Conservation (phyloP, 1,284 basidiomycete species). For the Stereum hirsutum region DNA sequence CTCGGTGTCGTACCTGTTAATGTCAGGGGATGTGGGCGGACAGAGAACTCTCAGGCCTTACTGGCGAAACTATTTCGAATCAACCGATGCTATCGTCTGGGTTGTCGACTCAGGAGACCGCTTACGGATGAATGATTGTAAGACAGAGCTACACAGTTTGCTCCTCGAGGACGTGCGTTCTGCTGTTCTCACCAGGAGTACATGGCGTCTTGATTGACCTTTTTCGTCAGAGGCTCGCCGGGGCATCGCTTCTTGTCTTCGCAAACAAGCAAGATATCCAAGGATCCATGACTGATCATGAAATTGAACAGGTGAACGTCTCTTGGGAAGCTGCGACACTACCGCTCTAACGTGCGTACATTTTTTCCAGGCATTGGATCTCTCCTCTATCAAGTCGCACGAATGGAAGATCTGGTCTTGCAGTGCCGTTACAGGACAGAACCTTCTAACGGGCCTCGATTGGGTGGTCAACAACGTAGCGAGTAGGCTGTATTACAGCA, state of each 20-base stretch:
- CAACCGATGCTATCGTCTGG: slow-evolving; percentile 98
- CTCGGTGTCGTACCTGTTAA: neutral
- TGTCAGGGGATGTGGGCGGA: slow-evolving; percentile 93
- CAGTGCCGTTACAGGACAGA: slow-evolving; percentile 85
- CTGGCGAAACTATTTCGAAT: slow-evolving; percentile 99
- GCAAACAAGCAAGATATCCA: slow-evolving; percentile 99
- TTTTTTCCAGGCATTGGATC: slow-evolving; percentile 57
- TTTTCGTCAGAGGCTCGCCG: slow-evolving; percentile 69
- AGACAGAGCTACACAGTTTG: slow-evolving; percentile 77
- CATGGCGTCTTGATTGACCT: slow-evolving; percentile 3
- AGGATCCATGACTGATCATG: slow-evolving; percentile 74
- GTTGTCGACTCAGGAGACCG: slow-evolving; percentile 95
- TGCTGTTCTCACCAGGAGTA: slow-evolving; percentile 8
- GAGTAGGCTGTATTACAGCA: slow-evolving; percentile 62
- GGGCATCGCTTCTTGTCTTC: slow-evolving; percentile 91
- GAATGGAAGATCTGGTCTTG: slow-evolving; percentile 89
- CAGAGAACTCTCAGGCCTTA: slow-evolving; percentile 94
- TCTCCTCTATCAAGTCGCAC: slow-evolving; percentile 75
- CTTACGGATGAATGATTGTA: slow-evolving; percentile 85
- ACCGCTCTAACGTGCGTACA: slow-evolving; percentile 8
- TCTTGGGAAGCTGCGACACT: slow-evolving; percentile 3
- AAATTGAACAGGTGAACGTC: slow-evolving; percentile 72
- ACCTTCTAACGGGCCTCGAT: slow-evolving; percentile 80
- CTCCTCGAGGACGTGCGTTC: slow-evolving; percentile 85
- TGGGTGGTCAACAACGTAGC: slow-evolving; percentile 95